A percentile compares a stretch with the other conserved stretches of the same genome.
Evolutionary conservation across 495 filamentous ascomycete genomes (phyloP).

Genomic region (Echria macrotheca): DNA sequence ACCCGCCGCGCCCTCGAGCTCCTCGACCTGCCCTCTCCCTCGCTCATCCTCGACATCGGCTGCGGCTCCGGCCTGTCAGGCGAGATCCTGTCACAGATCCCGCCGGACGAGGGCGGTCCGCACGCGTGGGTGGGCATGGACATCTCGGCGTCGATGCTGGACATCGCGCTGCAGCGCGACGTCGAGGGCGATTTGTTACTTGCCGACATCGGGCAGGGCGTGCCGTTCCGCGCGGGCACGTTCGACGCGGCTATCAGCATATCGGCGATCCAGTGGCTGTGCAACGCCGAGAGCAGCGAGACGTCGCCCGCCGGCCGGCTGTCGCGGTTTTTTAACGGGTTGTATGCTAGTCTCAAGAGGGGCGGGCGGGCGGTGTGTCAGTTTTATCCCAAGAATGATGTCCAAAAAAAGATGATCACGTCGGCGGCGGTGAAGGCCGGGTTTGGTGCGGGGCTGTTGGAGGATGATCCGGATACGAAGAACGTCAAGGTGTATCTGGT

Average conservation of each 20-base stretch:
- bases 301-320: constrained; percentile 72
- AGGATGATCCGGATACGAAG: constrained; percentile 95
- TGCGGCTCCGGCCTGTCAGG: constrained; percentile 94
- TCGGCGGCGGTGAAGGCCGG: constrained; percentile 84
- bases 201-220: constrained; percentile 89
- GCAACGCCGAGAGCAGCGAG: constrained; percentile 85
- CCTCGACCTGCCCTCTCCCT: constrained; percentile 72
- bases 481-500: constrained; percentile 92
- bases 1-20: constrained; percentile 87
- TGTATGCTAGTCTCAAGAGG: constrained; percentile 76
- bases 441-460: constrained; percentile 89
- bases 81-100: constrained; percentile 72
- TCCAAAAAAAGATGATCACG: constrained; percentile 86
- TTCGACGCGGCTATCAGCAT: constrained; percentile 97
- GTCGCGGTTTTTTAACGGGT: constrained; percentile 81
- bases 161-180: constrained; percentile 83
- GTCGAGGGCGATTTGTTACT: constrained; percentile 89
- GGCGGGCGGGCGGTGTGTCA: constrained; percentile 92
- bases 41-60: constrained; percentile 87
- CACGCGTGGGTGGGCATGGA: constrained; percentile 97
- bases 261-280: constrained; percentile 94
- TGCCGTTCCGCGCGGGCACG: constrained; percentile 85
- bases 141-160: constrained; percentile 87
- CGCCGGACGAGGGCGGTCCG: constrained; percentile 66
- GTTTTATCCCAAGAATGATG: constrained; percentile 95